Evolutionary conservation across 768 basidiomycete species (phyloP).

Genomic region (Termitomyces sp.): DNA sequence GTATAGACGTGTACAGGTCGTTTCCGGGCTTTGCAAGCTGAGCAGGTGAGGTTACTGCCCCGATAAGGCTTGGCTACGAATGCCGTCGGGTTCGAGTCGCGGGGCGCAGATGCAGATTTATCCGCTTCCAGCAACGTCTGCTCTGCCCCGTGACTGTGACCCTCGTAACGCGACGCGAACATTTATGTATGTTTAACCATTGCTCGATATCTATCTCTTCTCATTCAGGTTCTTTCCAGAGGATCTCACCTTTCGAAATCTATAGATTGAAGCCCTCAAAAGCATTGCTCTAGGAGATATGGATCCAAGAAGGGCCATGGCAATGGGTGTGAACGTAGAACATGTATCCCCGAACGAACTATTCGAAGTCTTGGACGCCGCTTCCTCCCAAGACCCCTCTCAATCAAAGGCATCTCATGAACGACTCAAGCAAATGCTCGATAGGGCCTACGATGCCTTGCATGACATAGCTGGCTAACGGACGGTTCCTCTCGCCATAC

Average conservation of each 20-base stretch:
- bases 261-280: neutral
- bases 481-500: constrained; percentile 55
- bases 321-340: constrained; percentile 30
- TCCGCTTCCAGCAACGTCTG: too few species aligned
- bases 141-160: constrained; percentile 18
- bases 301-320: constrained; percentile 22
- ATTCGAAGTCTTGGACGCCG: constrained; percentile 56
- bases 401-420: constrained; percentile 43
- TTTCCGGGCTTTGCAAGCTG: too few species aligned
- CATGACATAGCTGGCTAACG: constrained; percentile 67
- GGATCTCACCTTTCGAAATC: neutral
- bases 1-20: too few species aligned
- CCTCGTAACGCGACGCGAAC: constrained; percentile 39
- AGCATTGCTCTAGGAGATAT: constrained; percentile 11
- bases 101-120: too few species aligned
- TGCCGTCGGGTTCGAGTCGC: too few species aligned
- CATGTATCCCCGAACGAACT: constrained; percentile 58
- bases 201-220: too few species aligned
- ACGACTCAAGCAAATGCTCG: constrained; percentile 63
- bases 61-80: too few species aligned
- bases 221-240: neutral
- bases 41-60: too few species aligned
- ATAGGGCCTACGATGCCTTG: constrained; percentile 67
- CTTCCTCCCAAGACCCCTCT: constrained; percentile 70
- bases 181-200: constrained; percentile 28